phyloP scores from a whole-genome alignment of 345 rosid genomes.

The Ceriops zippeliana region DNA sequence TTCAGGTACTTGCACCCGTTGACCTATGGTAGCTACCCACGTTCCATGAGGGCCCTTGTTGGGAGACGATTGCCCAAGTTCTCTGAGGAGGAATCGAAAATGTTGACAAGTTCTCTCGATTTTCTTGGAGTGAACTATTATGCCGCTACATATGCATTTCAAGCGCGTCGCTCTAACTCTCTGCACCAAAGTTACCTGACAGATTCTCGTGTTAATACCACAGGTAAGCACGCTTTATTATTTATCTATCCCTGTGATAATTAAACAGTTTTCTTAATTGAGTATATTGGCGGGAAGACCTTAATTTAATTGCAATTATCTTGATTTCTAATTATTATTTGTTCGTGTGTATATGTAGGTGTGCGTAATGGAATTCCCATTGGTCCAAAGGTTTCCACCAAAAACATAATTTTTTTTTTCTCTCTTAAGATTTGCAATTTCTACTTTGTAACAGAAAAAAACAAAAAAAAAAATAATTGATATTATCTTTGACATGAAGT shows the following conservation, averaged over 20 bases:
- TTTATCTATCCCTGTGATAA: background rate
- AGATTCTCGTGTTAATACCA: background rate
- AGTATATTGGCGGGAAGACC: background rate
- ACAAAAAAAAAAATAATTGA: too few species aligned
- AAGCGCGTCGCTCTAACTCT: background rate
- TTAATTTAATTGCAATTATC: background rate
- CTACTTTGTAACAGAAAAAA: too few species aligned
- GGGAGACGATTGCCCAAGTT: constrained; percentile 15
- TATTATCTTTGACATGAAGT: too few species aligned
- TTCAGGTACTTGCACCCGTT: background rate
- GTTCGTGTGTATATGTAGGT: background rate
- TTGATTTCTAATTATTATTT: background rate
- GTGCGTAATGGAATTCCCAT: background rate
- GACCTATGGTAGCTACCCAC: constrained; percentile 7
- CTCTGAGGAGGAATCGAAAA: background rate
- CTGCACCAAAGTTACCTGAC: background rate
- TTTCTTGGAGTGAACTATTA: constrained; percentile 19
- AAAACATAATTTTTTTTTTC: too few species aligned
- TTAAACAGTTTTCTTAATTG: too few species aligned
- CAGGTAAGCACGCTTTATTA: background rate
- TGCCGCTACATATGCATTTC: constrained; percentile 2
- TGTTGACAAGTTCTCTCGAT: constrained; percentile 15
- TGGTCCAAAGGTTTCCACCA: background rate
- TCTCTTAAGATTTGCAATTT: too few species aligned
- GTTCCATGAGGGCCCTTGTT: constrained; percentile 4